Evolutionary conservation across 805 yeast genomes (phyloP), one percentile per base, ranked within the genome.

Genomic region (Saccharomycopsis sp.): DNA sequence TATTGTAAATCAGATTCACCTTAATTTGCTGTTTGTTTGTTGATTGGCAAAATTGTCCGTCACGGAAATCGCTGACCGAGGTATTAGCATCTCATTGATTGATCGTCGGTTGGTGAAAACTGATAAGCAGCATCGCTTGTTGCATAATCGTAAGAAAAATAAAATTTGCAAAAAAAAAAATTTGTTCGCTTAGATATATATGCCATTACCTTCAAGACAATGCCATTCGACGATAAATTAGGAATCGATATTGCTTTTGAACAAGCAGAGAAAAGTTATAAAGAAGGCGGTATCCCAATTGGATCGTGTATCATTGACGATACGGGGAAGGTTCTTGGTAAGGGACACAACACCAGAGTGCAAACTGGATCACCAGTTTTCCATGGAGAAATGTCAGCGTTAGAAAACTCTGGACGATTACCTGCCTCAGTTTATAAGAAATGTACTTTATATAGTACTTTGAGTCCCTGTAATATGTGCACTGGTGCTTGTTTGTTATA

Each of bases 381-480:
- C 47, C 98, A 90, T 56, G 98, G 96, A 17, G 98, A 90, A 60
- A 93, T 85, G 55, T 74, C 89, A 8, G 79, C 95, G 6, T 69
- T 93, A 48, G 96, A 88, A 58, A 80, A 85, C 51, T 94, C 96
- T 17, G 97, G 97, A 5, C 75, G 97, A 57, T 68, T 93, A 46
- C 79, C 81, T 19, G 97, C 89, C 3, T 70, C 71, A 19, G 76
- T 74, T 14, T 90, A 90, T 67, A 84, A 82, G 57, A 73, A 80
- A 51, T 83, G 96, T 54, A 93, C 97, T 43, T 74, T 87, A 75
- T 90, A 88, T 65, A 88, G 97, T 24, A 85, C 96, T 0, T 67
- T 90, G 53, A 85, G 95, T 5, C 97, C 97, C 2, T 90, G 97
- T 61, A 74, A 80, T 54, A 90, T 90, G 97, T 90, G 97, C 61